Conservation (phyloP, 1,284 basidiomycete genomes). For the Salmacisia buchloeana region DNA sequence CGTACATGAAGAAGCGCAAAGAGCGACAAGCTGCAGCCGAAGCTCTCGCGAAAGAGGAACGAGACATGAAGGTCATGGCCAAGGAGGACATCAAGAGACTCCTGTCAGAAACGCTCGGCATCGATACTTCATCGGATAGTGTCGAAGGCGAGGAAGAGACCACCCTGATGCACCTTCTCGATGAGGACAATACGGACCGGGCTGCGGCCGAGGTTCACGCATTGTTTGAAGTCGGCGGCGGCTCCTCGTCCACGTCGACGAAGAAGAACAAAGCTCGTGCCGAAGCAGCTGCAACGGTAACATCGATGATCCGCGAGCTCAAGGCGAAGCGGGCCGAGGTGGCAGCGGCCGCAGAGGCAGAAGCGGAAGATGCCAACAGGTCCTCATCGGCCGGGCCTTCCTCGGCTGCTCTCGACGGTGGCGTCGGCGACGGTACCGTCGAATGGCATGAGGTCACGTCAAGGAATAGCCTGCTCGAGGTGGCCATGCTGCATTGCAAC, state of each 20-base stretch:
- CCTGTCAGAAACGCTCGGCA: slow-evolving; percentile 52
- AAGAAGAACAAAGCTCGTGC: not conserved
- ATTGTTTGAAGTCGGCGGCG: slow-evolving; percentile 1
- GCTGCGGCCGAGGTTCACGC: slow-evolving; percentile 11
- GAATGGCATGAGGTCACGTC: slow-evolving; percentile 88
- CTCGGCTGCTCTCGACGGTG: no score
- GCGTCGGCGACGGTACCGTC: not conserved
- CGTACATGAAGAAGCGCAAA: slow-evolving; percentile 80
- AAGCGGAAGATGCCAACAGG: no score
- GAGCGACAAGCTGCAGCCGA: slow-evolving; percentile 51
- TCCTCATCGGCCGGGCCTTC: no score
- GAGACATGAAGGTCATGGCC: slow-evolving; percentile 46
- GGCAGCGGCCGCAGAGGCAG: slow-evolving; percentile 3
- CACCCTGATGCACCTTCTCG: slow-evolving; percentile 3
- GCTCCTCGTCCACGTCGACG: not conserved
- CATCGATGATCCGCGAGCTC: not conserved
- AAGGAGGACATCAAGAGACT: slow-evolving; percentile 44
- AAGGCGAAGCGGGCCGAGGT: slow-evolving; percentile 2
- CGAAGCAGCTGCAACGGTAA: not conserved
- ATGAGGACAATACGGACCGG: not conserved
- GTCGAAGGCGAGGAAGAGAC: not conserved
- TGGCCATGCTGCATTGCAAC: slow-evolving; percentile 81
- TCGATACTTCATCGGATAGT: slow-evolving; percentile 23
- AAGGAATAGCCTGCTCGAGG: slow-evolving; percentile 84
- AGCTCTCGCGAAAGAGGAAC: slow-evolving; percentile 40